Evolutionary conservation across 2,329 filamentous ascomycete genomes (phyloP).

Genomic region (Penicillium sclerotigenum): DNA sequence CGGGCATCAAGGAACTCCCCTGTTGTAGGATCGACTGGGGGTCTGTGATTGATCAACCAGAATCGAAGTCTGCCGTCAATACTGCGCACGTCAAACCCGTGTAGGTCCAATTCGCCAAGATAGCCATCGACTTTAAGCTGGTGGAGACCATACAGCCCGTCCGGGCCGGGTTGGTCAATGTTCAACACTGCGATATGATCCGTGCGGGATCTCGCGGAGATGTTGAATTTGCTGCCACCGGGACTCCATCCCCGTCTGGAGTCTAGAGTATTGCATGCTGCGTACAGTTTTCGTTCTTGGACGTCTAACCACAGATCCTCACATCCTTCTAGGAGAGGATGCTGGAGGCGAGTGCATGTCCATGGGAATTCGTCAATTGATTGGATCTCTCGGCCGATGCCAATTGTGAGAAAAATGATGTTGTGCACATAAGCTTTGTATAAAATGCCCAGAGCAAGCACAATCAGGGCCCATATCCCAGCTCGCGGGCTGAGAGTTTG

Average conservation of each 20-base stretch:
- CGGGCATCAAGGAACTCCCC: neutral
- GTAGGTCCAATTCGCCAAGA: neutral
- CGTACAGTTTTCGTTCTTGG: neutral
- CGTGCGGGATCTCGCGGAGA: constrained; percentile 19
- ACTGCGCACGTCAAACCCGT: neutral
- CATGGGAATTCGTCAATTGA: constrained; percentile 34
- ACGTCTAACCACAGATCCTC: constrained; percentile 32
- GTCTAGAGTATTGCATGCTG: neutral
- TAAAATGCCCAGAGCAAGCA: neutral
- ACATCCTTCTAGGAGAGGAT: constrained; percentile 29
- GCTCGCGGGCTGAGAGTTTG: neutral
- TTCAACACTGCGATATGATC: constrained; percentile 30
- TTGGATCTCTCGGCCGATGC: constrained; percentile 22
- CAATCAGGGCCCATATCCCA: neutral
- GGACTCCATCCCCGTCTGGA: neutral
- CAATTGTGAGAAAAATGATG: neutral
- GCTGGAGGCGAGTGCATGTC: constrained; percentile 23
- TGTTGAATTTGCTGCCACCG: constrained; percentile 19
- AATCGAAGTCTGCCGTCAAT: neutral
- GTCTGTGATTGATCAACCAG: neutral
- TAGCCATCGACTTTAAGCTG: neutral
- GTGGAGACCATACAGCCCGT: constrained; percentile 20
- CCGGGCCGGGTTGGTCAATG: constrained; percentile 23
- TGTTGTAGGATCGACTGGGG: neutral
- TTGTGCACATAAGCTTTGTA: neutral